Conservation (phyloP, 2,329 filamentous ascomycete species). For the Penicillium sp. region DNA sequence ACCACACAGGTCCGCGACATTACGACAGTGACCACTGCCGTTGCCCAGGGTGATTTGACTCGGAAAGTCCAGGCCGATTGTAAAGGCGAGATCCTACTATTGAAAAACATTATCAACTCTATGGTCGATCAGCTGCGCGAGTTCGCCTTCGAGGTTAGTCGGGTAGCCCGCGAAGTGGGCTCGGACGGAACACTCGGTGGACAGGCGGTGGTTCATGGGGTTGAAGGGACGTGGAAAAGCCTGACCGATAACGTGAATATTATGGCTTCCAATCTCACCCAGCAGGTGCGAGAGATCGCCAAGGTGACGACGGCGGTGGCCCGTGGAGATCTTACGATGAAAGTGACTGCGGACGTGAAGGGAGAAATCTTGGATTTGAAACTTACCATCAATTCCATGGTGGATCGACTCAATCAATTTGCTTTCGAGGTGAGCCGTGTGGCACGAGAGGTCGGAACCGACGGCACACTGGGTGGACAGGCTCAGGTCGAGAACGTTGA, state of each 20-base stretch:
- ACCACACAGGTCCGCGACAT: slow-evolving; percentile 93
- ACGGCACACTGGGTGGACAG: slow-evolving; percentile 63
- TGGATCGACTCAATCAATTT: slow-evolving; percentile 63
- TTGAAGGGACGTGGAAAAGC: slow-evolving; percentile 93
- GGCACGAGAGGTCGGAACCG: slow-evolving; percentile 64
- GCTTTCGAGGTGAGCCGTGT: slow-evolving; percentile 67
- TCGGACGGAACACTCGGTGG: slow-evolving; percentile 90
- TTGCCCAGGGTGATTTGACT: slow-evolving; percentile 80
- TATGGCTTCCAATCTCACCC: slow-evolving; percentile 96
- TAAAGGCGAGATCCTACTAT: slow-evolving; percentile 84
- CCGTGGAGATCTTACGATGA: slow-evolving; percentile 86
- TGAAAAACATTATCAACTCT: slow-evolving; percentile 96
- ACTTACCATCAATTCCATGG: slow-evolving; percentile 75
- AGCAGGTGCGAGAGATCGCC: slow-evolving; percentile 93
- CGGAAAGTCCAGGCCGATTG: slow-evolving; percentile 92
- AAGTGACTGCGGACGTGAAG: slow-evolving; percentile 87
- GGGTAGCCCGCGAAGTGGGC: slow-evolving; percentile 89
- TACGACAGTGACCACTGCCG: slow-evolving; percentile 72
- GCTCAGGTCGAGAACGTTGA: slow-evolving; percentile 65
- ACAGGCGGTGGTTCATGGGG: slow-evolving; percentile 89
- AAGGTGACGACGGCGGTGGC: slow-evolving; percentile 93
- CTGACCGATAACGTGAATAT: slow-evolving; percentile 91
- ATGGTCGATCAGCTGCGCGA: slow-evolving; percentile 97
- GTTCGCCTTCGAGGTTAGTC: slow-evolving; percentile 92
- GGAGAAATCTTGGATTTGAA: slow-evolving; percentile 92